These are phyloP conservation scores for Penstemon newberryi DNA, from an alignment of 257 asterid genomes.

Conservation along the genomic window DNA sequence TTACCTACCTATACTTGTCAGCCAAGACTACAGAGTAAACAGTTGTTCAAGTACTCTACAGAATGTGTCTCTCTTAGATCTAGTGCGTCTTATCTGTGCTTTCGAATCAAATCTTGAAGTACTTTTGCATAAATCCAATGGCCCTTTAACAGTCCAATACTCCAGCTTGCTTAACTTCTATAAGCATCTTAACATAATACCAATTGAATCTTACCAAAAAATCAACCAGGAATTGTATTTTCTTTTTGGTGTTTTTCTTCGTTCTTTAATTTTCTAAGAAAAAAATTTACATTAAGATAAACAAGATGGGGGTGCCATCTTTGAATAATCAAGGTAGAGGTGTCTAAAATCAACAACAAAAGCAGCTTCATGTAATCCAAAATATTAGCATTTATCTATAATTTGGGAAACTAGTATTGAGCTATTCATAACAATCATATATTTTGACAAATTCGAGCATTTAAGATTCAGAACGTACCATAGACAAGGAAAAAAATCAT, in stretches of 20 bases:
- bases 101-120: background rate
- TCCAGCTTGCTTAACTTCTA: conserved; percentile 7
- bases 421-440: conserved; percentile 12
- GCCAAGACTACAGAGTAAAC: conserved; percentile 15
- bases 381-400: background rate
- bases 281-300: background rate
- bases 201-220: background rate
- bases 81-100: no score
- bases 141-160: background rate
- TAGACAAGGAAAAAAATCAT: conserved; percentile 1
- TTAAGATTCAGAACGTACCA: background rate
- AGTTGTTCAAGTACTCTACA: background rate
- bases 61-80: background rate
- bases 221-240: background rate
- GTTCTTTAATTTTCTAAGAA: background rate
- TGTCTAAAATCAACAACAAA: background rate
- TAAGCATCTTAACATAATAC: background rate
- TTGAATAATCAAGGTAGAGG: background rate
- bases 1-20: conserved; percentile 13
- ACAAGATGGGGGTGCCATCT: background rate
- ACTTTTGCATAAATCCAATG: conserved; percentile 2
- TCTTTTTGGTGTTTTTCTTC: background rate
- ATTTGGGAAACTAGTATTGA: conserved; percentile 1
- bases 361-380: background rate
- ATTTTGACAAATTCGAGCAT: background rate